Conservation (phyloP, 768 basidiomycete species). For the Exsudoporus frostii region DNA sequence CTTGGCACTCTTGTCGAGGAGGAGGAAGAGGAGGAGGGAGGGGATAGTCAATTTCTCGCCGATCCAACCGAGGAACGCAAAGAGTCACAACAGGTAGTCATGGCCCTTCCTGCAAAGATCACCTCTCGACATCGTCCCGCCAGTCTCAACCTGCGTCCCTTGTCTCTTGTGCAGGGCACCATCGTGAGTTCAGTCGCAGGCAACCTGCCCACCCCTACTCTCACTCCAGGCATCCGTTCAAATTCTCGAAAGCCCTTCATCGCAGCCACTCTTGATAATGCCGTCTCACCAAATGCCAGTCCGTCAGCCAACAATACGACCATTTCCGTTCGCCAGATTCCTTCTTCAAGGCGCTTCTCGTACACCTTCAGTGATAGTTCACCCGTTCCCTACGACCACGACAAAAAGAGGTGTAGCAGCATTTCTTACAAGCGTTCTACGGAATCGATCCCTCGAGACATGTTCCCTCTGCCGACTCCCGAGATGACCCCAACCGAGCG, state of each 20-base stretch:
- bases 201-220: slow-evolving; percentile 52
- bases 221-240: slow-evolving; percentile 47
- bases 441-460: slow-evolving; percentile 31
- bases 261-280: slow-evolving; percentile 6
- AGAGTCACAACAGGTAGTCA: slow-evolving; percentile 24
- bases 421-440: slow-evolving; percentile 68
- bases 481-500: slow-evolving; percentile 67
- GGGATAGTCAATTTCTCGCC: slow-evolving; percentile 38
- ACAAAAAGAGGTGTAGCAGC: slow-evolving; percentile 56
- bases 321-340: slow-evolving; percentile 5
- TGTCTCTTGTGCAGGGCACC: slow-evolving; percentile 62
- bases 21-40: slow-evolving; percentile 86
- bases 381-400: slow-evolving; percentile 27
- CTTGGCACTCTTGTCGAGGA: slow-evolving; percentile 80
- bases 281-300: slow-evolving; percentile 25
- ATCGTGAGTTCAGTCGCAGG: slow-evolving; percentile 35
- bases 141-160: slow-evolving; percentile 62
- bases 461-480: slow-evolving; percentile 62
- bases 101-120: slow-evolving; percentile 36
- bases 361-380: slow-evolving; percentile 23
- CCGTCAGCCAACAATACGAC: background rate
- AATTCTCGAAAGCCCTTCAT: slow-evolving; percentile 36
- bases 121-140: slow-evolving; percentile 60
- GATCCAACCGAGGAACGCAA: slow-evolving; percentile 13
- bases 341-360: slow-evolving; percentile 27